Percentiles rank a stretch among this genome's conserved stretches.
Evolutionary conservation across 331 rosid genomes (phyloP).

Genomic region (Saraca asoca): DNA sequence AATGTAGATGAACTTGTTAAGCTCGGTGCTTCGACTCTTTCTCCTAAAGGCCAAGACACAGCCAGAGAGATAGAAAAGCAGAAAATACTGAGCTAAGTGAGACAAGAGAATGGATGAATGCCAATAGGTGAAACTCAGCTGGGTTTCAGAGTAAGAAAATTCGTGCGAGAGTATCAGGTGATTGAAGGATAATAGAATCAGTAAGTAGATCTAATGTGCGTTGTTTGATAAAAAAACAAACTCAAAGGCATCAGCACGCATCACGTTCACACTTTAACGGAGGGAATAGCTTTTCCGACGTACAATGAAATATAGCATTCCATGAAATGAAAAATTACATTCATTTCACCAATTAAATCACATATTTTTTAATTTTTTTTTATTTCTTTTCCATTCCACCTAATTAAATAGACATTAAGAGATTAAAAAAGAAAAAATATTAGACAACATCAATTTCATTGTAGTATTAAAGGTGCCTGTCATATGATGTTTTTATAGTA

Average conservation of each 20-base stretch:
- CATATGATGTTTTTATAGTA: too few species aligned
- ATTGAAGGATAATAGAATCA: constrained; percentile 30
- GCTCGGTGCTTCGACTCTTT: constrained; percentile 37
- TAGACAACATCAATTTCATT: too few species aligned
- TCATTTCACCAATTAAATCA: too few species aligned
- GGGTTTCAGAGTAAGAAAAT: constrained; percentile 4
- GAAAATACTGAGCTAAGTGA: background rate
- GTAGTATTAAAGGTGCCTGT: too few species aligned
- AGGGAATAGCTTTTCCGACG: too few species aligned
- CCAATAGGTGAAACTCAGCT: constrained; percentile 18
- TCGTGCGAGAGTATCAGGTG: background rate
- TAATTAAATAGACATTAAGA: too few species aligned
- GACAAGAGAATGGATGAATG: constrained; percentile 37
- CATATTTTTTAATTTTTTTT: too few species aligned
- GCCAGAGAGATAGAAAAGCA: constrained; percentile 21
- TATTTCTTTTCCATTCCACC: too few species aligned
- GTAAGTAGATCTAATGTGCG: constrained; percentile 52
- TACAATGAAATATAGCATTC: too few species aligned
- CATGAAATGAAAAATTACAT: too few species aligned
- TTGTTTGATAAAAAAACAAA: constrained; percentile 20
- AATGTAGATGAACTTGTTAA: constrained; percentile 33
- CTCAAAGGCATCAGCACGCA: constrained; percentile 13
- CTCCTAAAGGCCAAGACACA: constrained; percentile 8
- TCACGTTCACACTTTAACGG: too few species aligned
- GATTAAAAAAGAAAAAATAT: too few species aligned